phyloP scores from a whole-genome alignment of 495 filamentous ascomycete genomes.

The Aspergillus conjunctus region DNA sequence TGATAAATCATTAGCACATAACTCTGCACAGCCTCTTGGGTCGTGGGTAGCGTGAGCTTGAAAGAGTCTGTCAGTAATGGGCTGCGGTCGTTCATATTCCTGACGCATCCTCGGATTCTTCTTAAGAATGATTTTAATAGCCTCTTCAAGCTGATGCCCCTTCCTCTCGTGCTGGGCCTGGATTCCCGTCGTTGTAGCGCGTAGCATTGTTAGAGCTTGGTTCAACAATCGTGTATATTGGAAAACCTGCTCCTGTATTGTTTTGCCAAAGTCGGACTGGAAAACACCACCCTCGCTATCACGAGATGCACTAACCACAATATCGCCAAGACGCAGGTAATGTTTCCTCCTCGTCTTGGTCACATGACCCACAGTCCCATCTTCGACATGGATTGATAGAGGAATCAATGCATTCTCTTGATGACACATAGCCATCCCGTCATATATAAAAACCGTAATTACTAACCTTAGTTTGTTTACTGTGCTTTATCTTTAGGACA shows the following conservation, averaged over 20 bases:
- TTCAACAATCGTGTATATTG: conserved; percentile 15
- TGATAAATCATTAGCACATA: neutral
- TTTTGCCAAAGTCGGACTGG: conserved; percentile 19
- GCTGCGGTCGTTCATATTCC: conserved; percentile 4
- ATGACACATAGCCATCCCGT: no score
- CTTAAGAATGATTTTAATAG: conserved; percentile 17
- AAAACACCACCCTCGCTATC: neutral
- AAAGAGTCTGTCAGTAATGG: neutral
- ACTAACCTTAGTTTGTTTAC: no score
- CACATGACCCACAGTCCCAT: no score
- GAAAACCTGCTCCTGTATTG: conserved; percentile 5
- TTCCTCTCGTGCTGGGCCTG: conserved; percentile 9
- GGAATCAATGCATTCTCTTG: no score
- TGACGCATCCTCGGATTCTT: conserved; percentile 14
- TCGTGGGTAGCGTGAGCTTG: conserved; percentile 8
- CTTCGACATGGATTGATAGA: no score
- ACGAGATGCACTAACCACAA: conserved; percentile 6
- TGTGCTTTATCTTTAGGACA: no score
- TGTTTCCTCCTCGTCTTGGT: neutral
- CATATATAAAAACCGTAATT: no score
- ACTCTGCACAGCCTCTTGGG: conserved; percentile 12
- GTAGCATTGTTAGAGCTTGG: conserved; percentile 11
- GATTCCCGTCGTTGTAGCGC: conserved; percentile 10
- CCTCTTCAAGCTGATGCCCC: conserved; percentile 23
- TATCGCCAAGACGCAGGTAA: conserved; percentile 9